Base-by-base conservation (phyloP, 108 stramenopile species). In the Nitzschia palea region DNA sequence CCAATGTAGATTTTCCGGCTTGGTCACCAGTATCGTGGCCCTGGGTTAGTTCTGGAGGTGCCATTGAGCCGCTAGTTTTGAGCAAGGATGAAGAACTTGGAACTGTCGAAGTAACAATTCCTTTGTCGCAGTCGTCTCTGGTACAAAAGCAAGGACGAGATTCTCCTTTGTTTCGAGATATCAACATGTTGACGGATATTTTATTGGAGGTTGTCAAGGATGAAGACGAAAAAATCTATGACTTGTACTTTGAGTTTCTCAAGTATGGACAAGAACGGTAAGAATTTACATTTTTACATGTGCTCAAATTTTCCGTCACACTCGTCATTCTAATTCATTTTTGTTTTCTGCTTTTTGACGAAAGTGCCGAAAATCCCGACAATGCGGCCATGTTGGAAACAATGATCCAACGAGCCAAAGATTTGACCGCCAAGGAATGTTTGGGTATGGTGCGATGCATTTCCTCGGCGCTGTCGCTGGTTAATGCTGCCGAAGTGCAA, bases 401-500 rank as follows among this genome's bases (percentile, higher is more conserved):
- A 25, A 93, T 93, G 88, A 83, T 80, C 32, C 60, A 81, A 26
- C 51, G 76, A 0, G 85, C 83, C 44, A 36, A 62, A 36, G 76
- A 79, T 17, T 76, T 93, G 26, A 37, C 71, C 12, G 83, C 88
- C 2, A 35, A 55, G 4, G 84, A 93, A 37, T 81, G 83, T 29
- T 62, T 91, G 60, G 88, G 84, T n/a, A 83, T 94, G 2, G 79
- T 79, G 71, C 81, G 90, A 32, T 77, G 71, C 33, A 84, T 94
- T 62, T 72, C 77, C 23, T 80, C 89, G 40, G 85, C 88, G 23
- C 73, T 94, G 31, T 85, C 86, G 51, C 59, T 94, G 26, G 88
- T 94, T 28, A 94, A 91, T 75, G 73, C 88, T 6, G 80, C 93
- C 31, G 93, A 94, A 69, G 86, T 87, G n/a, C 86, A 91, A 65